Percentiles rank a stretch among this genome's conserved stretches.
These are phyloP conservation scores for Chenopodium berlandieri DNA, from an alignment of 148 eudicot species.

Conservation along the genomic window DNA sequence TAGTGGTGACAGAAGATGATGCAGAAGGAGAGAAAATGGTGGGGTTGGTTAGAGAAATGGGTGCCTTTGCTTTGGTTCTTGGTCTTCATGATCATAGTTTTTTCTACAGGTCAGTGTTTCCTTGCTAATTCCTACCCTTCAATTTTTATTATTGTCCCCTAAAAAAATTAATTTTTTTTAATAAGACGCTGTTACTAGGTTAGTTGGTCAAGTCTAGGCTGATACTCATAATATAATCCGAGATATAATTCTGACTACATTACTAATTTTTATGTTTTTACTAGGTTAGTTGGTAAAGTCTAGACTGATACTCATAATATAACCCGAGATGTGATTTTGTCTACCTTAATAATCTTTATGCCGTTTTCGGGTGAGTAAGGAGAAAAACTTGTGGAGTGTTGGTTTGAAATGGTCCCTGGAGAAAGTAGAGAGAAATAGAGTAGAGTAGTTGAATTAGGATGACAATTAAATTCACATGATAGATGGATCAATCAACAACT, in stretches of 20 bases:
- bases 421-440: too few species aligned
- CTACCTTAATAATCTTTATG: too few species aligned
- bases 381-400: neutral
- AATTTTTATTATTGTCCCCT: neutral
- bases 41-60: conserved; percentile 63
- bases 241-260: neutral
- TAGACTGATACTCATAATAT: neutral
- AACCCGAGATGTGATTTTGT: neutral
- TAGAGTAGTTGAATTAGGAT: conserved; percentile 20
- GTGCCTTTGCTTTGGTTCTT: conserved; percentile 72
- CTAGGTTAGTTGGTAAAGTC: too few species aligned
- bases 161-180: too few species aligned
- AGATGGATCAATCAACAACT: neutral
- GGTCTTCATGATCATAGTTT: conserved; percentile 89
- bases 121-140: neutral
- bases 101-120: conserved; percentile 51
- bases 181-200: too few species aligned
- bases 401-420: conserved; percentile 17
- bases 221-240: neutral
- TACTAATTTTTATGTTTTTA: too few species aligned
- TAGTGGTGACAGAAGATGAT: conserved; percentile 82
- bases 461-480: conserved; percentile 16
- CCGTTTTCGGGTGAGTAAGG: too few species aligned
- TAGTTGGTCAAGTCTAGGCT: too few species aligned
- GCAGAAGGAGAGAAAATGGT: conserved; percentile 63